Conservation (phyloP, 257 asterid genomes). For the Solanum tacnaense region DNA sequence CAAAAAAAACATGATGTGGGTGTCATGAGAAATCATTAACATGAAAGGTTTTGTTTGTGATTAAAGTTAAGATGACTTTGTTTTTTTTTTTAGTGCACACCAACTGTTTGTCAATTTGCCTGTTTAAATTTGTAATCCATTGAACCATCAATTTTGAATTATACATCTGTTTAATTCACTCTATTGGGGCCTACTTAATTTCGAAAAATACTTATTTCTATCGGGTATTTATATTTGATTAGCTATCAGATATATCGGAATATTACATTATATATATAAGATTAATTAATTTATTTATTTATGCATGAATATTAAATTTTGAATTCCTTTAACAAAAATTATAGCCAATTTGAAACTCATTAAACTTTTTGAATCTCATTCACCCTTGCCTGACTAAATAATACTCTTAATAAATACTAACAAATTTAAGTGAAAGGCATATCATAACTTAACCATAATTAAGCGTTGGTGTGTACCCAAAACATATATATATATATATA, state of each 20-base stretch:
- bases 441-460: background rate
- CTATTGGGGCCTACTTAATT: background rate
- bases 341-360: background rate
- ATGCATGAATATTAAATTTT: no score
- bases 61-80: background rate
- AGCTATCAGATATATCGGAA: background rate
- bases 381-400: background rate
- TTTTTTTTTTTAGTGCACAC: background rate
- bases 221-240: background rate
- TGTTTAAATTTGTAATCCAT: background rate
- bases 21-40: background rate
- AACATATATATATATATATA: background rate
- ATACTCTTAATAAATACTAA: no score
- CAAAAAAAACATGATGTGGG: background rate
- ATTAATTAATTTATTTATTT: no score
- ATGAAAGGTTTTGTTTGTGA: slow-evolving; percentile 1
- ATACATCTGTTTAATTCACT: background rate
- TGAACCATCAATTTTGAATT: background rate
- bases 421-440: background rate
- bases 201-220: background rate
- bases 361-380: no score
- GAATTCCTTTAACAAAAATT: background rate
- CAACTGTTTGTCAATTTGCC: background rate
- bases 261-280: background rate
- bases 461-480: background rate